phyloP scores from a whole-genome alignment of 2,329 filamentous ascomycete species.

The Penicillium griseofulvum region DNA sequence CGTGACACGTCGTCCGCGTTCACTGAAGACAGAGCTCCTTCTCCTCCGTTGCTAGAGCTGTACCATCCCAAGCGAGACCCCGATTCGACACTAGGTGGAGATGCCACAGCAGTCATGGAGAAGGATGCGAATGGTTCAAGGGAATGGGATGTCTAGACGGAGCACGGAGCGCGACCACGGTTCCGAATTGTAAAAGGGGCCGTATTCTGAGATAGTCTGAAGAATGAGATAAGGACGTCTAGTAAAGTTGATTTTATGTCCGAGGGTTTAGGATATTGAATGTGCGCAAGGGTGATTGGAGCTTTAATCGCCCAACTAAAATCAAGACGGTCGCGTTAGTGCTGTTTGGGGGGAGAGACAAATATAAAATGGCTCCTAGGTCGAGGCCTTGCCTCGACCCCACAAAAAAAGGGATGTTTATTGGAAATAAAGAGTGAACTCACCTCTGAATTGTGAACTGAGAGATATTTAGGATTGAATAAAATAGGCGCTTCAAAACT shows the following conservation, averaged over 20 bases:
- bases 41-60: slow-evolving; percentile 53
- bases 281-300: slow-evolving; percentile 16
- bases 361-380: slow-evolving; percentile 17
- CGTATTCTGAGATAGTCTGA: background rate
- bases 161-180: slow-evolving; percentile 6
- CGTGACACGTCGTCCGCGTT: slow-evolving; percentile 79
- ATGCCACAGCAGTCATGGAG: slow-evolving; percentile 66
- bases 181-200: slow-evolving; percentile 11
- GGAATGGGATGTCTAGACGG: slow-evolving; percentile 10
- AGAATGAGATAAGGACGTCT: background rate
- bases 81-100: slow-evolving; percentile 62
- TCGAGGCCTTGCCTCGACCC: background rate
- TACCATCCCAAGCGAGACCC: slow-evolving; percentile 62
- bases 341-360: slow-evolving; percentile 22
- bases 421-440: background rate
- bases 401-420: background rate
- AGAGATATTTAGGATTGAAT: slow-evolving; percentile 11
- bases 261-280: background rate
- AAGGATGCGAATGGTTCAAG: slow-evolving; percentile 23
- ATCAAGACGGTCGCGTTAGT: slow-evolving; percentile 35
- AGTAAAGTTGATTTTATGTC: background rate
- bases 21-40: slow-evolving; percentile 66
- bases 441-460: slow-evolving; percentile 12
- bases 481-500: slow-evolving; percentile 23
- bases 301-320: slow-evolving; percentile 21